phyloP scores from a whole-genome alignment of 2,329 filamentous ascomycete genomes.

The Talaromyces sp. region DNA sequence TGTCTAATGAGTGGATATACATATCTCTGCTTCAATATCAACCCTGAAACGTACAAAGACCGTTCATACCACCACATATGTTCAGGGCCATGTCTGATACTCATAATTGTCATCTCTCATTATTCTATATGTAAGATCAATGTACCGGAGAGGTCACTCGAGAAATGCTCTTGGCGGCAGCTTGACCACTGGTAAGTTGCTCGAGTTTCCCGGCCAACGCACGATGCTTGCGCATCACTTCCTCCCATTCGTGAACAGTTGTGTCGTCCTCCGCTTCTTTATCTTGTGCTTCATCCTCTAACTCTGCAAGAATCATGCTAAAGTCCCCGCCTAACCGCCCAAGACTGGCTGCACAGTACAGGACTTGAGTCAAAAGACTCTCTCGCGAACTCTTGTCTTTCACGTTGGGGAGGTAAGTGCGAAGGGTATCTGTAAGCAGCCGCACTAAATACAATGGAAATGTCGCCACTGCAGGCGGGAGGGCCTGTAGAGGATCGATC shows the following conservation, averaged over 20 bases:
- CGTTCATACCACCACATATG: too few species aligned
- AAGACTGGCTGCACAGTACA: conserved; percentile 89
- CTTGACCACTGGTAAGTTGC: conserved; percentile 32
- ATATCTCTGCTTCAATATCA: too few species aligned
- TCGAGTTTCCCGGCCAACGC: conserved; percentile 67
- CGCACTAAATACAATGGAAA: conserved; percentile 81
- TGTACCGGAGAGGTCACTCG: conserved; percentile 14
- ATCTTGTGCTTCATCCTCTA: conserved; percentile 40
- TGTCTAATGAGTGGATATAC: too few species aligned
- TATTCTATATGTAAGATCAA: neutral
- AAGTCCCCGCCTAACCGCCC: conserved; percentile 90
- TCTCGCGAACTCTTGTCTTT: conserved; percentile 74
- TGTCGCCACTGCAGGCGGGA: conserved; percentile 72
- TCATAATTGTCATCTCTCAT: neutral
- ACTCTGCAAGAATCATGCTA: conserved; percentile 70
- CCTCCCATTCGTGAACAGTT: conserved; percentile 62
- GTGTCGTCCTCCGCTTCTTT: conserved; percentile 39
- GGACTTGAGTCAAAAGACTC: conserved; percentile 82
- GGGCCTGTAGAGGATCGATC: conserved; percentile 39
- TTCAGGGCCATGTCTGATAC: neutral
- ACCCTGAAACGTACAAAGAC: too few species aligned
- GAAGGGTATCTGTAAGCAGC: conserved; percentile 71
- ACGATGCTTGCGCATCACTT: conserved; percentile 81
- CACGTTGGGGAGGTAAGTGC: conserved; percentile 72
- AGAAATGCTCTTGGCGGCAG: conserved; percentile 17